These are phyloP conservation scores for Metschnikowia lunata DNA, from an alignment of 805 yeast species.

Conservation along the genomic window DNA sequence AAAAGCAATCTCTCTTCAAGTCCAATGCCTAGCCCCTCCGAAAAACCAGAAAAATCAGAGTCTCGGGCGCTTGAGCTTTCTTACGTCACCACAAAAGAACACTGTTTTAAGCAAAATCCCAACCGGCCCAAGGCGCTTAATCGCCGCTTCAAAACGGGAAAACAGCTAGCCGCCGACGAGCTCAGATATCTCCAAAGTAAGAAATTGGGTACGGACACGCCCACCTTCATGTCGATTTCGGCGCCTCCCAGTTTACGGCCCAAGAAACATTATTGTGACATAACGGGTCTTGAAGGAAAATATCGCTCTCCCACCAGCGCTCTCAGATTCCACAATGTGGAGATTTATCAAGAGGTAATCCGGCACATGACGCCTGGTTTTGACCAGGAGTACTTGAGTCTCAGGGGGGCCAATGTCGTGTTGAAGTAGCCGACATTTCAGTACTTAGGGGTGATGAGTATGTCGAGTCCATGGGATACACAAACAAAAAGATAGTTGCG, in stretches of 20 bases:
- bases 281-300: conserved; percentile 79
- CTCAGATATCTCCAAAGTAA: conserved; percentile 52
- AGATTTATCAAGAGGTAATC: conserved; percentile 69
- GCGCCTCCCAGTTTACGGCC: conserved; percentile 91
- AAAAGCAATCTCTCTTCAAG: too few species aligned
- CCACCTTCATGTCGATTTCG: conserved; percentile 65
- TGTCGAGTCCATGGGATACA: too few species aligned
- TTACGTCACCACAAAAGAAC: conserved; percentile 37
- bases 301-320: conserved; percentile 75
- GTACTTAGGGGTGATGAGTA: not conserved
- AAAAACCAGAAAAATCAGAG: conserved; percentile 5
- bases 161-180: conserved; percentile 76
- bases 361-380: conserved; percentile 82
- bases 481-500: too few species aligned
- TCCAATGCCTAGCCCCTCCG: too few species aligned
- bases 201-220: conserved; percentile 43
- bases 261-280: conserved; percentile 80
- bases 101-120: conserved; percentile 55
- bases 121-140: conserved; percentile 45
- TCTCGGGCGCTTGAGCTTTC: conserved; percentile 29
- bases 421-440: conserved; percentile 39
- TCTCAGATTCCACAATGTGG: conserved; percentile 75
- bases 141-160: conserved; percentile 66
- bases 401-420: conserved; percentile 85
- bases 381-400: conserved; percentile 85